Conservation (phyloP, 371 early-diverging fungal species). For the Mortierella sp. region DNA sequence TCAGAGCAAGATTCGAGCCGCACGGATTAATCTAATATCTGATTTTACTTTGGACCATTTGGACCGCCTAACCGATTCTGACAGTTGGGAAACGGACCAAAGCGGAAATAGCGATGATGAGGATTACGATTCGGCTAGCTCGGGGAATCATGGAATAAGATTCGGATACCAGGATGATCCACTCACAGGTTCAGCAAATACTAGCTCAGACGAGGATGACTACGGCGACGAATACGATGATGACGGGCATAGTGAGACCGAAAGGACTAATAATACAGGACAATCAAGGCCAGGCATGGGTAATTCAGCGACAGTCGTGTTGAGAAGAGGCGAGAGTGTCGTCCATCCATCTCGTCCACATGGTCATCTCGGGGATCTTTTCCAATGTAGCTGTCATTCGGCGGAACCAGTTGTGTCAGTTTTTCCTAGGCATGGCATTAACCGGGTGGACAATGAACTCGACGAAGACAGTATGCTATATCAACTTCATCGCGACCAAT, state of each 20-base stretch:
- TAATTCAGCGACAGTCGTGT: neutral
- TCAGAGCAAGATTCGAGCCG: neutral
- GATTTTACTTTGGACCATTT: neutral
- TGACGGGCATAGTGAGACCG: neutral
- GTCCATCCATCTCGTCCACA: neutral
- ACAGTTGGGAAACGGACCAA: conserved; percentile 1
- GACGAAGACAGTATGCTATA: conserved; percentile 23
- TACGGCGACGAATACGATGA: neutral
- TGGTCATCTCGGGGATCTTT: neutral
- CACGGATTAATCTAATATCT: neutral
- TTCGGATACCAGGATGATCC: conserved; percentile 5
- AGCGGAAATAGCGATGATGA: neutral
- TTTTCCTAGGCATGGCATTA: conserved; percentile 25
- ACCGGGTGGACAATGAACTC: conserved; percentile 24
- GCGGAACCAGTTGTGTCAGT: neutral
- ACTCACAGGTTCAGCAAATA: neutral
- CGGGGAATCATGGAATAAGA: conserved; percentile 13
- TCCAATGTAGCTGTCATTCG: conserved; percentile 6
- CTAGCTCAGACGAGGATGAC: conserved; percentile 7
- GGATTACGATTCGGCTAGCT: neutral
- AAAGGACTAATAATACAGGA: neutral
- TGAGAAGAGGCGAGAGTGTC: neutral
- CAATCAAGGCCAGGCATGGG: neutral
- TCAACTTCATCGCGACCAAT: conserved; percentile 39
- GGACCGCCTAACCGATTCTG: neutral